Evolutionary conservation across 2,329 filamentous ascomycete genomes (phyloP).

Genomic region (Metarhizium robertsii): DNA sequence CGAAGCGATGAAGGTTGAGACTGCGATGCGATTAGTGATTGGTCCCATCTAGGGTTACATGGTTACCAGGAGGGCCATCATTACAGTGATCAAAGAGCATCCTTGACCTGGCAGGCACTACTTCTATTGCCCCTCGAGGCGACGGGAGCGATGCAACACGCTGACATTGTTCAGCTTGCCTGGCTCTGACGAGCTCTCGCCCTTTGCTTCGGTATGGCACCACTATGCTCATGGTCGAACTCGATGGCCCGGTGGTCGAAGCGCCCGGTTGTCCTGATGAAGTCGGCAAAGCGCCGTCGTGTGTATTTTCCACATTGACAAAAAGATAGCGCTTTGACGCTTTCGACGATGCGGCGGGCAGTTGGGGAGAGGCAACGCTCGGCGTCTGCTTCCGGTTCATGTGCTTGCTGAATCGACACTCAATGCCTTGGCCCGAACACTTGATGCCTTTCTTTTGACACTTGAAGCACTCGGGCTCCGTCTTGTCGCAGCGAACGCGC

Average conservation of each 20-base stretch:
- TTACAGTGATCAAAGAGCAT: conserved; percentile 27
- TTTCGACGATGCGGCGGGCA: not conserved
- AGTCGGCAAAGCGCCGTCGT: not conserved
- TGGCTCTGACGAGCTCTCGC: not conserved
- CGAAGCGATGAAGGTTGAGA: conserved; percentile 26
- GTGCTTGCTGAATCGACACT: conserved; percentile 26
- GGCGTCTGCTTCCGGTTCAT: conserved; percentile 8
- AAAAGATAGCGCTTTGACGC: not conserved
- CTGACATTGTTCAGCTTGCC: not conserved
- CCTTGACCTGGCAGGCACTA: conserved; percentile 18
- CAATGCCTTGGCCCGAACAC: conserved; percentile 27
- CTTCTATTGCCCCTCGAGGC: conserved; percentile 16
- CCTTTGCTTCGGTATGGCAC: not conserved
- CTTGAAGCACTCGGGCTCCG: conserved; percentile 27
- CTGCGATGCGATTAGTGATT: conserved; percentile 10
- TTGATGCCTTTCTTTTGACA: conserved; percentile 28
- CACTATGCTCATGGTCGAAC: not conserved
- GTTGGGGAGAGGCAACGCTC: not conserved
- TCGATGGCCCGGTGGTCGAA: not conserved
- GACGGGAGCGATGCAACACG: not conserved
- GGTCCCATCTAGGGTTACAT: not conserved
- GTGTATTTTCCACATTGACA: not conserved
- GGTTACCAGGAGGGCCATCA: not conserved
- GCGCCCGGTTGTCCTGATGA: not conserved
- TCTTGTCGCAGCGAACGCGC: conserved; percentile 29